Conservation (phyloP, 495 filamentous ascomycete species). For the Thermochaetoides thermophila region DNA sequence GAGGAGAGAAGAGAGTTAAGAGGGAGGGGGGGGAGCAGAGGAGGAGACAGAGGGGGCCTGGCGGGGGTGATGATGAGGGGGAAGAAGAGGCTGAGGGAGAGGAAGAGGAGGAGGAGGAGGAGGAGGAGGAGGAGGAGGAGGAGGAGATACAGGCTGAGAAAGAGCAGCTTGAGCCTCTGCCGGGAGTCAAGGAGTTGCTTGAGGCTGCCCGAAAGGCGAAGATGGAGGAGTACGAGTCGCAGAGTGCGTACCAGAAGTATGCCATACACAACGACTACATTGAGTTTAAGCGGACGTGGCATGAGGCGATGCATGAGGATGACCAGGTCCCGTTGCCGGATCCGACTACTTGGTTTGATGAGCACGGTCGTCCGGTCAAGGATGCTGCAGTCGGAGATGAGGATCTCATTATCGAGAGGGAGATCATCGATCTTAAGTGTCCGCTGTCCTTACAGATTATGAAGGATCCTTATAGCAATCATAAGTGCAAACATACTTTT, state of each 20-base stretch:
- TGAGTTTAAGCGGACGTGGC: constrained; percentile 59
- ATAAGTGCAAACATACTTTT: constrained; percentile 70
- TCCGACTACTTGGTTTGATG: constrained; percentile 56
- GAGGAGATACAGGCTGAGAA: constrained; percentile 13
- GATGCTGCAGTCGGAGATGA: constrained; percentile 40
- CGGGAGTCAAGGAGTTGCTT: constrained; percentile 21
- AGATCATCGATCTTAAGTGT: constrained; percentile 58
- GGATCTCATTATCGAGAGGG: constrained; percentile 58
- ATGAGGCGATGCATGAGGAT: constrained; percentile 55
- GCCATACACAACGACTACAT: constrained; percentile 65
- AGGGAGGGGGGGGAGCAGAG: constrained; percentile 5
- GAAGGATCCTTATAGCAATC: constrained; percentile 57
- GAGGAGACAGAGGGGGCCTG: constrained; percentile 1
- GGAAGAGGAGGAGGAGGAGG: constrained; percentile 14
- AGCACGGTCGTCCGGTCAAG: constrained; percentile 30
- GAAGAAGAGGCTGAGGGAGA: constrained; percentile 22
- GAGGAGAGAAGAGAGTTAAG: no score
- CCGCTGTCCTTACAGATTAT: constrained; percentile 66
- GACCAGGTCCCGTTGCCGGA: constrained; percentile 52
- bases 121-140: constrained; percentile 25
- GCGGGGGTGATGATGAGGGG: constrained; percentile 9
- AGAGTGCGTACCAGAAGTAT: constrained; percentile 40
- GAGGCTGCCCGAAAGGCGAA: constrained; percentile 21
- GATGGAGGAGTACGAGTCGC: constrained; percentile 21
- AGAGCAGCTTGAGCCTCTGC: constrained; percentile 8